Base-by-base conservation (phyloP, 257 asterid genomes). In the Plantago ovata region DNA sequence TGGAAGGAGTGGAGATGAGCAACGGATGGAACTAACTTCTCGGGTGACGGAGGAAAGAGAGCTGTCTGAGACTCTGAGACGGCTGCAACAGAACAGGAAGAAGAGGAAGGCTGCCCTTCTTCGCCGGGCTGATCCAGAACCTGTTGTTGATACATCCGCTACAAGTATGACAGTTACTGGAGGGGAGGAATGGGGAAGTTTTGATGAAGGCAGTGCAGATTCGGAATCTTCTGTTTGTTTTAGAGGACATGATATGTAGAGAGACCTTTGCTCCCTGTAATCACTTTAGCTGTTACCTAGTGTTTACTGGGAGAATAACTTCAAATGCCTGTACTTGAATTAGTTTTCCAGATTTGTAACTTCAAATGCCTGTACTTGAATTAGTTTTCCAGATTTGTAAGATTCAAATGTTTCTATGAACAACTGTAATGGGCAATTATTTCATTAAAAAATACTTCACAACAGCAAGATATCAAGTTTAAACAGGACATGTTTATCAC, bases 61-160 rank as follows among this genome's bases (percentile, higher is more conserved):
- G 54, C 71, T 68, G 14, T 68, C 78, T 0, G 79, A 66, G 50
- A 60, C 78, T 0, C 14, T 67, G 46, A 79, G 72, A 58, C 79
- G 87, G 71, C 75, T 83, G 82, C 78, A 74, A 13, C 58, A 63
- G 3, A 75, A 75, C 23, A 79, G 82, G 15, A 73, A 55, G 60
- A 79, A 68, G 60, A 76, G 87, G 67, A 87, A 77, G 77, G 91
- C 82, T 0, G 85, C 74, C 51, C 67, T 74, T 22, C 64, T 61
- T 11, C 68, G 62, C 1, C 56, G 55, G 53, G 36, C 38, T 6
- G 28, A 53, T 40, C 36, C 66, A 1, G 77, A 72, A 56, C 32
- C 58, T 53, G 14, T 41, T 0, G 58, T 1, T 10, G 77, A 41
- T 38, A 63, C 79, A 1, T 53, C 79, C 0, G 81, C 81, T 43